phyloP scores from a whole-genome alignment of 2,329 filamentous ascomycete genomes.

The Colletotrichum viniferum region DNA sequence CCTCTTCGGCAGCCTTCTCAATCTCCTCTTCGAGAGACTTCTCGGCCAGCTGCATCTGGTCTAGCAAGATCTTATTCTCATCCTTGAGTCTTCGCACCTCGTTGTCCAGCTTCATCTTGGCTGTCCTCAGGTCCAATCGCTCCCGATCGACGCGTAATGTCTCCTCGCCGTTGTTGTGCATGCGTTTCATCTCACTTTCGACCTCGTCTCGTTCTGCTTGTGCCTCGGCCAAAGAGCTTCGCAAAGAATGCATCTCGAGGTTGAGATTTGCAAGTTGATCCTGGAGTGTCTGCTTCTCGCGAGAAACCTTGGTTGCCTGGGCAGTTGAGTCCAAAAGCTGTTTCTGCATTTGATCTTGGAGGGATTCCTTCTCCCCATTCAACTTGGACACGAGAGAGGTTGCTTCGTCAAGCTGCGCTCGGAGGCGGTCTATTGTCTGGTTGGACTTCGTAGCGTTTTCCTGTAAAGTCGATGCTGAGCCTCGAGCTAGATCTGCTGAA shows the following conservation, averaged over 20 bases:
- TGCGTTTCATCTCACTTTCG: conserved; percentile 61
- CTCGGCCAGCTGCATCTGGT: conserved; percentile 65
- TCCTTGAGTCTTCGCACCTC: conserved; percentile 69
- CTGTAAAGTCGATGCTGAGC: conserved; percentile 10
- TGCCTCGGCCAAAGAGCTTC: conserved; percentile 59
- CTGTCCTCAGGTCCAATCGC: conserved; percentile 68
- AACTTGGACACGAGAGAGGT: conserved; percentile 18
- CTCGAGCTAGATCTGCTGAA: conserved; percentile 21
- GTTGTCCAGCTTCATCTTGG: conserved; percentile 70
- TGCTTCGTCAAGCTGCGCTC: conserved; percentile 15
- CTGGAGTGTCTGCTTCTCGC: conserved; percentile 68
- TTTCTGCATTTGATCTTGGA: conserved; percentile 55
- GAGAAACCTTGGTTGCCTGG: conserved; percentile 59
- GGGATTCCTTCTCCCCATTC: conserved; percentile 37
- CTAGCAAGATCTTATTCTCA: conserved; percentile 62
- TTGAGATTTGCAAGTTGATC: conserved; percentile 65
- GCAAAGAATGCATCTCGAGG: conserved; percentile 63
- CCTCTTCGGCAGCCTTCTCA: conserved; percentile 68
- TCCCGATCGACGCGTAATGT: conserved; percentile 70
- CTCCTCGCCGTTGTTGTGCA: conserved; percentile 61
- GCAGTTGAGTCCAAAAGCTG: conserved; percentile 63
- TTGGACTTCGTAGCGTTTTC: conserved; percentile 14
- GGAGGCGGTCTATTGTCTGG: conserved; percentile 40
- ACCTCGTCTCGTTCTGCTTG: conserved; percentile 72
- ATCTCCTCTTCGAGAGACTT: conserved; percentile 69